Evolutionary conservation across 441 rosid genomes (phyloP).

Genomic region (Mallotus repandus): DNA sequence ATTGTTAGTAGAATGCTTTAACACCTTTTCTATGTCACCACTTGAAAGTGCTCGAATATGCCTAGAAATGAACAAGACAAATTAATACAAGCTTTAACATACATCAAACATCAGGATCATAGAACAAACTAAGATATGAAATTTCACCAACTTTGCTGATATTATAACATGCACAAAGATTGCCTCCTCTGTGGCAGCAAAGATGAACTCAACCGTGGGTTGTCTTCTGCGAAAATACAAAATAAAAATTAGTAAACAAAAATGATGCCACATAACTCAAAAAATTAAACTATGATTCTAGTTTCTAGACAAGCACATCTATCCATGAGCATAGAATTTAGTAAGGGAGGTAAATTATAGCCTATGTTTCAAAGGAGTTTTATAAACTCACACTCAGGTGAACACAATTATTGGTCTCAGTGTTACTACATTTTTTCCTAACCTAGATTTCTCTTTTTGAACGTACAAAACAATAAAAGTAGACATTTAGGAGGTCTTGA

Average conservation of each 20-base stretch:
- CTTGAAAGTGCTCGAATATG: conserved; percentile 78
- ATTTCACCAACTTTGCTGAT: conserved; percentile 83
- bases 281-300: neutral
- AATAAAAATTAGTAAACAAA: conserved; percentile 5
- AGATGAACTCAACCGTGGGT: conserved; percentile 85
- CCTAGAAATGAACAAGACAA: conserved; percentile 45
- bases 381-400: neutral
- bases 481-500: no score
- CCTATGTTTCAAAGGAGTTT: neutral
- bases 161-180: conserved; percentile 85
- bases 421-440: no score
- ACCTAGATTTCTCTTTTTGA: no score
- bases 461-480: no score
- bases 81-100: neutral
- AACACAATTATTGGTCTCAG: neutral
- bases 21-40: conserved; percentile 71
- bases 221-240: conserved; percentile 64
- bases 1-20: conserved; percentile 55
- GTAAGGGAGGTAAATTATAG: neutral
- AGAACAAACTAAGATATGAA: conserved; percentile 21
- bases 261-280: neutral
- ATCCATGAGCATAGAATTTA: neutral
- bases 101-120: conserved; percentile 16
- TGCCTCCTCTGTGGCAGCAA: conserved; percentile 97
- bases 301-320: neutral